Base-by-base conservation (phyloP, 169 alveolate species). In the Cryptosporidium felis region DNA sequence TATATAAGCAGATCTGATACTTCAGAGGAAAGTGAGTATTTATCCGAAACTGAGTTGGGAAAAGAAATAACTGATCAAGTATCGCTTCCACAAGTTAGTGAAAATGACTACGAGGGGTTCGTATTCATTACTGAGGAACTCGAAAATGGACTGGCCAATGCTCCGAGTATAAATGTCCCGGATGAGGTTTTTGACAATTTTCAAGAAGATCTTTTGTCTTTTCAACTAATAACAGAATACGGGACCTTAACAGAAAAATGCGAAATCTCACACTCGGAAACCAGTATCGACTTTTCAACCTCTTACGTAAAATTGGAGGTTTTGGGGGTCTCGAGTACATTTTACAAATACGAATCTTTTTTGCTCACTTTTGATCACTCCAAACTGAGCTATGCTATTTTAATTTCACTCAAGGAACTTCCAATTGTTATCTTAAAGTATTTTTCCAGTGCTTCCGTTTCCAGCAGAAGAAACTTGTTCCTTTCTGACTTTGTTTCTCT, bases 101-200 rank as follows among this genome's bases (percentile, higher is more conserved):
- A 6, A 23, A 63, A 40, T 58, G 38, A 30, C 6, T 38, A 56
- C 40, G 58, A 53, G 8, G 38, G 46, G 42, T 74, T 51, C 23
- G 53, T 74, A 8, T 74, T 53, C 36, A 34, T 74, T 36, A 56
- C 85, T 5, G 85, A 74, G 38, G 85, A 74, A 38, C 60, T 74
- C 28, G 85, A 74, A 49, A 49, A 74, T 74, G 67, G 67, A 4
- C 16, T 74, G 21, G 41, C 42, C 56, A 74, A 53, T 36, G 41
- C 56, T 32, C 85, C 85, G 16, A 56, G 59, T 6, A 28, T 49
- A 9, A 49, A 26, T 21, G 67, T 56, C 21, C 53, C 53, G 2
- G 85, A 74, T 16, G 85, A 74, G 21, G 28, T 74, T 10, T 32
- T 56, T 51, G 85, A 74, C 21, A 74, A 23, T 10, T 36, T 74